These are phyloP conservation scores for Aureobasidium sp. DNA, from an alignment of 2,329 filamentous ascomycete genomes.

Conservation along the genomic window DNA sequence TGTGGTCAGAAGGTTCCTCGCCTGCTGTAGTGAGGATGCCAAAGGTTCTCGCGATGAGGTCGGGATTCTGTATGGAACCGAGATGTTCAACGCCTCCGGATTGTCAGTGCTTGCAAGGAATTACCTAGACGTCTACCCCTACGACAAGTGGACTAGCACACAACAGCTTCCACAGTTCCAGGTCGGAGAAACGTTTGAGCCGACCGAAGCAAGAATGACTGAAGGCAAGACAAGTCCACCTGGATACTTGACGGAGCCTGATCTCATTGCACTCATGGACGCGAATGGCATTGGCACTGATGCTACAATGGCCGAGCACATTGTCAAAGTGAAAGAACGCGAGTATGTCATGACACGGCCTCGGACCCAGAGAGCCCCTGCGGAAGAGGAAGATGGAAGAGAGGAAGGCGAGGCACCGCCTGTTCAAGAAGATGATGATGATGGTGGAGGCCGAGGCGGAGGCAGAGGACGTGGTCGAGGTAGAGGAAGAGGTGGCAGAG, in stretches of 20 bases:
- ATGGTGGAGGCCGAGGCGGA: slow-evolving; percentile 29
- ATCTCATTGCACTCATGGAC: slow-evolving; percentile 94
- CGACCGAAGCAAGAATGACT: slow-evolving; percentile 77
- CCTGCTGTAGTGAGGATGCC: slow-evolving; percentile 92
- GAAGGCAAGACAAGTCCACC: slow-evolving; percentile 87
- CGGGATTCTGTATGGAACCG: slow-evolving; percentile 74
- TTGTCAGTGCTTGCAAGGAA: slow-evolving; percentile 81
- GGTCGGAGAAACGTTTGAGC: slow-evolving; percentile 74
- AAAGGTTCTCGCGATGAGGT: slow-evolving; percentile 78
- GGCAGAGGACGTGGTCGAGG: slow-evolving; percentile 35
- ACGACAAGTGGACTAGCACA: slow-evolving; percentile 92
- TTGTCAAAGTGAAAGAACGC: slow-evolving; percentile 85
- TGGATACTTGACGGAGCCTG: slow-evolving; percentile 84
- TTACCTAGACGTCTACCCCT: slow-evolving; percentile 90
- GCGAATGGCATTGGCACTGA: slow-evolving; percentile 97
- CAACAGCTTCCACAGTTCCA: slow-evolving; percentile 72
- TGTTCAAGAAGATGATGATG: slow-evolving; percentile 25
- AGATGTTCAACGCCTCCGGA: slow-evolving; percentile 74
- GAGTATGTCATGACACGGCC: slow-evolving; percentile 69
- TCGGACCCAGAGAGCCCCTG: slow-evolving; percentile 31
- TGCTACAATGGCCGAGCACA: slow-evolving; percentile 98
- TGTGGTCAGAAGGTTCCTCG: slow-evolving; percentile 81
- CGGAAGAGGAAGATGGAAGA: slow-evolving; percentile 24
- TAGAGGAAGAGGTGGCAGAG: slow-evolving; percentile 27
- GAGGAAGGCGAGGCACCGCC: slow-evolving; percentile 29